Base-by-base conservation (phyloP, 345 rosid genomes). In the Pelargonium nanum region DNA sequence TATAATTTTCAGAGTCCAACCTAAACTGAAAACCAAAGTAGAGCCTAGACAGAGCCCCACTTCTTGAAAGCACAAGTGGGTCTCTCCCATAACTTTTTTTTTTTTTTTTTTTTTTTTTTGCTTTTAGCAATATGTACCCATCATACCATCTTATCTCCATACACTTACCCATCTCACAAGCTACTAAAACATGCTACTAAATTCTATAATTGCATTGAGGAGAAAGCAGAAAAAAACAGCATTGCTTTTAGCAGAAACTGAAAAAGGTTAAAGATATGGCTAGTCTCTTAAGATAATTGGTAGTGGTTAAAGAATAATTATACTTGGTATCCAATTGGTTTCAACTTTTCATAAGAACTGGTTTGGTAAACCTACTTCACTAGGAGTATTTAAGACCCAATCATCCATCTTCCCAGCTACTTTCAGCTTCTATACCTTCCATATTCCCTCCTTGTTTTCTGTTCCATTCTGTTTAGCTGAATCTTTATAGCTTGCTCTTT, bases 81-180 rank as follows among this genome's bases (percentile, higher is more conserved):
- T 26, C 55, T 34, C 26, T 44, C 55, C 30, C n/a, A 56, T 22
- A 24, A 44, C 16, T 58, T 22, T 55, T 56, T 56, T 65, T 56
- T 56, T 40, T 62, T 72, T 58, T 56, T 57, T 60, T 64, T 65
- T n/a, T n/a, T n/a, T 65, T 56, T 56, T 40, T 62, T 72, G 61
- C 56, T 57, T 60, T 64, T 65, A 66, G 45, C 50, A 66, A 40
- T 40, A 40, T 40, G 48, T 40, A 40, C 68, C 73, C 74, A 67
- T 75, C 70, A 70, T 77, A 60, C 25, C 60, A 67, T 65, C 87
- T 69, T 75, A 69, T 82, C 79, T 53, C 66, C 67, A 52, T 44
- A 19, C 68, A 32, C 25, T 63, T 60, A 50, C 66, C 78, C 65
- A 26, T 58, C 62, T 67, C 68, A 64, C 68, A 63, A 61, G 69